phyloP scores from a whole-genome alignment of 1,284 basidiomycete species.

The Ustilago esculenta region DNA sequence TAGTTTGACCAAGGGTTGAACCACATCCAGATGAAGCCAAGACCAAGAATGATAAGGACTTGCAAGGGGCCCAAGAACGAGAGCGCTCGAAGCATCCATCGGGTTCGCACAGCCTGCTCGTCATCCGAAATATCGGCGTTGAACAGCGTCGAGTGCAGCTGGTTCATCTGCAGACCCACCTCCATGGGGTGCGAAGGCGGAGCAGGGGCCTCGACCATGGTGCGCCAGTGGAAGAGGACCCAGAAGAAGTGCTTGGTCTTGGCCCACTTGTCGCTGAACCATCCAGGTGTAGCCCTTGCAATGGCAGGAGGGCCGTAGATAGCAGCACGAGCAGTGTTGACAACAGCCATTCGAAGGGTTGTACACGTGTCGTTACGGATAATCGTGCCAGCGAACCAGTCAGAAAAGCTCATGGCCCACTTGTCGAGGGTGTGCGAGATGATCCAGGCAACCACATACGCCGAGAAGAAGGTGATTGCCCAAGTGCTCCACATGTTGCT shows the following conservation, averaged over 20 bases:
- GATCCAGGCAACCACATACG: conserved; percentile 67
- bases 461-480: conserved; percentile 67
- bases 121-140: conserved; percentile 66
- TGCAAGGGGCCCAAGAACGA: conserved; percentile 66
- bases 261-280: conserved; percentile 23
- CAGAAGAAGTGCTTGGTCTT: conserved; percentile 40
- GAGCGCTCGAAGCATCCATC: conserved; percentile 63
- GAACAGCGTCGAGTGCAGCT: conserved; percentile 68
- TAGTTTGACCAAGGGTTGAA: conserved; percentile 66
- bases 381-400: conserved; percentile 28
- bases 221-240: conserved; percentile 66
- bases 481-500: conserved; percentile 67
- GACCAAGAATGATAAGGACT: conserved; percentile 64
- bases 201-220: conserved; percentile 60
- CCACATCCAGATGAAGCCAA: conserved; percentile 67
- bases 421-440: conserved; percentile 25
- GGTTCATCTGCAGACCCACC: conserved; percentile 68
- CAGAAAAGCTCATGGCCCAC: conserved; percentile 35
- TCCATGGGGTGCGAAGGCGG: conserved; percentile 67
- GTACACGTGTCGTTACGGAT: conserved; percentile 33
- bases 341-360: conserved; percentile 5
- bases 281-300: conserved; percentile 26
- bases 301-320: conserved; percentile 38
- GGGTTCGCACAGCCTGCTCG: conserved; percentile 67
- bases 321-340: conserved; percentile 17